Evolutionary conservation across 139 green algal genomes (phyloP), one percentile per base, ranked within the genome.

Genomic region (Protoeuglena noctilucae): DNA sequence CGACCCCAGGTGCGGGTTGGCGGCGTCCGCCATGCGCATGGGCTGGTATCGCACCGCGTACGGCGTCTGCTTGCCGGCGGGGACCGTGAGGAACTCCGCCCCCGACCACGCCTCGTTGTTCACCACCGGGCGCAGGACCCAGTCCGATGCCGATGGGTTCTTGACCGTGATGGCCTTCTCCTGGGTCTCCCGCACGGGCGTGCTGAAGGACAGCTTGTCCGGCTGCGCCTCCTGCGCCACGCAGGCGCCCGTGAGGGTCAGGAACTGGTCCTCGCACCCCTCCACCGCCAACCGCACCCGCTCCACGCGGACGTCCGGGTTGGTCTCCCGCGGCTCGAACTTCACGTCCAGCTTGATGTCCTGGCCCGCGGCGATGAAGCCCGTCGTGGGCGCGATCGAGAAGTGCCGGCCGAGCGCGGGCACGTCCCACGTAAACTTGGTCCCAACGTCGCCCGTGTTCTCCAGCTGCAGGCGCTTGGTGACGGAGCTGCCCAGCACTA

Each of bases 261-360:
- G 66, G 49, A 53, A 56, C 26, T 46, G 64, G 28, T 64, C 53
- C 43, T 64, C 56, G 28, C 55, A 54, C 23, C 66, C 66, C 23
- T 68, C 62, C n/a, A 77, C 39, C 24, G 43, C 71, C 46, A 40
- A 68, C 40, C 1, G 9, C 19, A 80, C 49, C 43, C 58, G 61
- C 5, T 87, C 78, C n/a, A 77, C 64, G 14, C 78, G 66, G 2
- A 85, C 62, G 66, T 91, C 81, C 2, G 72, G 27, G 29, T 68
- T 58, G 4, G 74, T 48, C 22, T 45, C 51, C 3, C 39, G 60
- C 23, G 82, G 82, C 39, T 85, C 78, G 76, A 88, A 92, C 3
- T 68, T 70, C 49, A 92, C 69, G 39, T 89, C 78, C n/a, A 92
- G 60, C 62, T 81, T 80, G n/a, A 79, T 71, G 40, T 85, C 71